Evolutionary conservation across 2,329 filamentous ascomycete genomes (phyloP).

Genomic region (Venturiaceae sp.): DNA sequence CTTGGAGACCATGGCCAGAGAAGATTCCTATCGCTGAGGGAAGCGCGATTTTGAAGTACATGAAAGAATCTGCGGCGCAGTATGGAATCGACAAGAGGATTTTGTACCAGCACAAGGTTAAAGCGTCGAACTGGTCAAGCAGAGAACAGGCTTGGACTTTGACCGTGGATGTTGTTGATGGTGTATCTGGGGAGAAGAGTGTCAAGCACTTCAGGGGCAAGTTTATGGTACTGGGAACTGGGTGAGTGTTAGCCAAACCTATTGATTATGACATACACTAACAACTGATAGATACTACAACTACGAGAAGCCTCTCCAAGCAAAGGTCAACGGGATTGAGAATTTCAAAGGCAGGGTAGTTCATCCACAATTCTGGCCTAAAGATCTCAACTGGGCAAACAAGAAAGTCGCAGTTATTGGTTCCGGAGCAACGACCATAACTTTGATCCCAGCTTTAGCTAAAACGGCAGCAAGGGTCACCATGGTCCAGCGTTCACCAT

Average conservation of each 20-base stretch:
- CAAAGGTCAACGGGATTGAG: conserved; percentile 56
- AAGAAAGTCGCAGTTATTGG: conserved; percentile 67
- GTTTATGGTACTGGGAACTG: conserved; percentile 51
- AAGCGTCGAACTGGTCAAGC: conserved; percentile 33
- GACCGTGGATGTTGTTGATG: conserved; percentile 22
- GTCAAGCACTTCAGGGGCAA: conserved; percentile 27
- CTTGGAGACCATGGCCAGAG: conserved; percentile 59
- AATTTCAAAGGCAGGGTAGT: conserved; percentile 53
- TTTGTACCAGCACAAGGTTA: conserved; percentile 30
- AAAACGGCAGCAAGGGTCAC: conserved; percentile 58
- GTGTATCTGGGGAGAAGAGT: conserved; percentile 16
- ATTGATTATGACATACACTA: background rate
- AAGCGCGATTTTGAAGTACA: conserved; percentile 33
- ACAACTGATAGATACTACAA: conserved; percentile 49
- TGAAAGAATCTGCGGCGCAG: conserved; percentile 31
- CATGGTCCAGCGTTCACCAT: conserved; percentile 72
- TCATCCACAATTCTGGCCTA: conserved; percentile 70
- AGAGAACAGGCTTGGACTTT: conserved; percentile 38
- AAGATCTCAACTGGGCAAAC: conserved; percentile 52
- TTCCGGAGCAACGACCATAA: conserved; percentile 73
- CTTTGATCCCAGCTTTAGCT: conserved; percentile 61
- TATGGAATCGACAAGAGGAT: conserved; percentile 38
- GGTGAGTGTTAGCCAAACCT: conserved; percentile 20
- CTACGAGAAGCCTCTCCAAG: conserved; percentile 52
- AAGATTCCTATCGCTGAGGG: conserved; percentile 35